A percentile compares a stretch with the other conserved stretches of the same genome.
Conservation (phyloP, 2,329 filamentous ascomycete species). For the Fusarium udum region DNA sequence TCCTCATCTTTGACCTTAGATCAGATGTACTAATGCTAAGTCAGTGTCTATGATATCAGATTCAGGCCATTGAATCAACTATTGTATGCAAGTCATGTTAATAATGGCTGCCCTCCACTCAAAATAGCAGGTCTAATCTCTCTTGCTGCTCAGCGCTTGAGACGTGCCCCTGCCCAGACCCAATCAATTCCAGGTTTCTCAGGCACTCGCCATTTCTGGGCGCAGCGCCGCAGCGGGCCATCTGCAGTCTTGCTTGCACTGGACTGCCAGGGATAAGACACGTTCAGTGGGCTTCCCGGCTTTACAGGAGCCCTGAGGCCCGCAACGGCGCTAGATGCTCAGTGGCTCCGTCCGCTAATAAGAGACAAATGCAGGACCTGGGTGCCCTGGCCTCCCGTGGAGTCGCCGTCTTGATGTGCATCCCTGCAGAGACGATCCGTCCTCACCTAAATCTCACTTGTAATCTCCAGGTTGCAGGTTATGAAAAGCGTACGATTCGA, state of each 20-base stretch:
- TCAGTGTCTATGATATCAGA: slow-evolving; percentile 29
- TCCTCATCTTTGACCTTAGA: neutral
- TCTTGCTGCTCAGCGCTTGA: slow-evolving; percentile 39
- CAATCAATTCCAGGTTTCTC: slow-evolving; percentile 37
- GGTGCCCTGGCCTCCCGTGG: slow-evolving; percentile 32
- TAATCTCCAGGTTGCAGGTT: slow-evolving; percentile 42
- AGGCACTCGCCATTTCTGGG: slow-evolving; percentile 16
- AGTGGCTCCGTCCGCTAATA: slow-evolving; percentile 43
- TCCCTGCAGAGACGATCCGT: slow-evolving; percentile 50
- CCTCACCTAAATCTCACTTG: slow-evolving; percentile 45
- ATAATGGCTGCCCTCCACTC: slow-evolving; percentile 39
- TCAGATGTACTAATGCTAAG: slow-evolving; percentile 4
- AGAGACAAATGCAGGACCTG: slow-evolving; percentile 35
- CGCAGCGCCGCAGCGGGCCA: slow-evolving; percentile 30
- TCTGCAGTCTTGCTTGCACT: slow-evolving; percentile 7
- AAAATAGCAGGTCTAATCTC: slow-evolving; percentile 40
- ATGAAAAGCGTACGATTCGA: slow-evolving; percentile 17
- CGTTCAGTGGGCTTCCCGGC: slow-evolving; percentile 21
- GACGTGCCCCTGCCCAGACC: slow-evolving; percentile 32
- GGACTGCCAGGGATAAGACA: slow-evolving; percentile 10
- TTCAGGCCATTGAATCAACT: slow-evolving; percentile 31
- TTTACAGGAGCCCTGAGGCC: slow-evolving; percentile 37
- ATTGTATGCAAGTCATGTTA: slow-evolving; percentile 40
- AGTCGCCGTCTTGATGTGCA: slow-evolving; percentile 38
- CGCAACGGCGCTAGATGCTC: slow-evolving; percentile 41